A percentile compares a stretch with the other conserved stretches of the same genome.
Conservation (phyloP, 2,329 filamentous ascomycete genomes). For the Calonectria leucothoes region DNA sequence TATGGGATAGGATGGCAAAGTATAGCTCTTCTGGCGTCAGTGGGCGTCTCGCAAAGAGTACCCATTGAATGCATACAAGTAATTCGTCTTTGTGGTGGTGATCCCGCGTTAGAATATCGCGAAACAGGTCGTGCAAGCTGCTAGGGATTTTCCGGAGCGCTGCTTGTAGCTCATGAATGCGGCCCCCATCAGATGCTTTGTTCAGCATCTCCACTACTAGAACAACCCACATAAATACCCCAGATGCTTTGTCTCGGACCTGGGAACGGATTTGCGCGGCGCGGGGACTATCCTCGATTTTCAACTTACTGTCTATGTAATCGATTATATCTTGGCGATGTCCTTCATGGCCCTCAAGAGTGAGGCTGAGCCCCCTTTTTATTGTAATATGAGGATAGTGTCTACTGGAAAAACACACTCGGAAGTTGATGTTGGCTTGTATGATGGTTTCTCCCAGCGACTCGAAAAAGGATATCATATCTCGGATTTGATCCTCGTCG, state of each 20-base stretch:
- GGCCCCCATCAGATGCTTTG: slow-evolving; percentile 45
- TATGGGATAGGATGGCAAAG: slow-evolving; percentile 25
- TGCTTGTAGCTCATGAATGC: slow-evolving; percentile 34
- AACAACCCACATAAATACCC: slow-evolving; percentile 40
- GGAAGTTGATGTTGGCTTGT: slow-evolving; percentile 29
- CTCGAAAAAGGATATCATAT: slow-evolving; percentile 57
- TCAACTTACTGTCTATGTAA: slow-evolving; percentile 31
- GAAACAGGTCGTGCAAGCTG: slow-evolving; percentile 60
- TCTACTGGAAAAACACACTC: slow-evolving; percentile 58
- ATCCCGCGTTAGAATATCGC: slow-evolving; percentile 63
- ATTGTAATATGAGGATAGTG: slow-evolving; percentile 58
- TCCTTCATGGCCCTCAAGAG: slow-evolving; percentile 38
- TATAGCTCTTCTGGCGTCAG: slow-evolving; percentile 59
- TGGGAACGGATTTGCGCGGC: slow-evolving; percentile 14
- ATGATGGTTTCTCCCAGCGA: slow-evolving; percentile 44
- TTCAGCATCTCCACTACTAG: slow-evolving; percentile 54
- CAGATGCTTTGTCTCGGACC: slow-evolving; percentile 51
- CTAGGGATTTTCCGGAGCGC: slow-evolving; percentile 49
- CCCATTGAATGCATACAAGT: slow-evolving; percentile 60
- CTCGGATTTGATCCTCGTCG: slow-evolving; percentile 51
- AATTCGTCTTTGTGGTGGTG: slow-evolving; percentile 53
- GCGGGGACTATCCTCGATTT: not conserved
- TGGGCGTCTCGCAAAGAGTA: slow-evolving; percentile 61
- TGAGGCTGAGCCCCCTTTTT: slow-evolving; percentile 36
- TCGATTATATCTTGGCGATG: slow-evolving; percentile 40